Evolutionary conservation across 495 filamentous ascomycete species (phyloP), one percentile per base, ranked within the genome.

Genomic region (Aspergillus campestris): DNA sequence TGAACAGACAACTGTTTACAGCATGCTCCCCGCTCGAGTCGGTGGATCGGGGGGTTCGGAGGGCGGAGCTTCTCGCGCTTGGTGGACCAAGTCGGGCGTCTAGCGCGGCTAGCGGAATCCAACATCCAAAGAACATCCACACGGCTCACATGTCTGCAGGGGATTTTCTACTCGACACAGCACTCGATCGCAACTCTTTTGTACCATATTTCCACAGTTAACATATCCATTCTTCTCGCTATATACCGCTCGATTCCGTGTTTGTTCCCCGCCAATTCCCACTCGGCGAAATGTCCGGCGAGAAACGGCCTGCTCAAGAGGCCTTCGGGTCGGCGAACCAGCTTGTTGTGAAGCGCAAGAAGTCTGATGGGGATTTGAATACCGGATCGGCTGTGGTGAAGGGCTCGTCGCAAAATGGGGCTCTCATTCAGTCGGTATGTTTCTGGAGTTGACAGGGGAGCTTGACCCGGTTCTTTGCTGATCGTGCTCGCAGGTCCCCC

Each of bases 311-410:
- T 34, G 89, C 89, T 14, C 79, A 84, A 33, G 80, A 83, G 45
- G 81, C 82, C 35, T 89, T 91, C 53, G 81, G 82, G 49, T 75
- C 79, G n/a, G 80, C 81, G 4, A 65, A 45, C 45, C 87, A 94
- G 61, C 70, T 89, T 42, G 80, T 94, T 30, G 84, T 96, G 49
- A 97, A 96, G 66, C 75, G 91, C 59, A 90, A 90, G 61, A 92
- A 78, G 59, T 79, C 80, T 34, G 75, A 81, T 46, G 71, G 65
- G 45, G 71, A 91, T 57, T 70, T 89, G 38, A 80, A 81, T 61
- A 65, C 66, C 31, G 78, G 72, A 57, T 75, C 74, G 57, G 80
- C 73, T 47, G 70, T 81, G 13, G 70, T 78, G 12, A 85, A 86
- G 70, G 78, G 79, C 46, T 73, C 74, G n/a, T 69, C 75, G 27